Base-by-base conservation (phyloP, 2,329 filamentous ascomycete genomes). In the Cercospora janseana region DNA sequence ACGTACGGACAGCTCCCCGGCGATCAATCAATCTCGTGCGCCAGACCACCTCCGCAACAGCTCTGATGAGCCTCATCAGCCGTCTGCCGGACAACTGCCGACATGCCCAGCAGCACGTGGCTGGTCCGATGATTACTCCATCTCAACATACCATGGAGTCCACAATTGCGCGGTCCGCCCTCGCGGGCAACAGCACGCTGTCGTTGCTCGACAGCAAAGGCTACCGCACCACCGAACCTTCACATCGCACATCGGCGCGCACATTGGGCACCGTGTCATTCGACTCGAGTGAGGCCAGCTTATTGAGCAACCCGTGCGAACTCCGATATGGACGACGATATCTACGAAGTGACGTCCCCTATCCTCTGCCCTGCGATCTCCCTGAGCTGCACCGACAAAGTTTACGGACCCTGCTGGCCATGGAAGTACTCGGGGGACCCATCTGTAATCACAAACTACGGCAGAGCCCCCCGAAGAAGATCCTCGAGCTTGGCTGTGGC, bases 321-420 rank as follows among this genome's bases (percentile, higher is more conserved):
- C 73, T 84, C 57, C 83, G 86, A 63, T 85, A 93, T 72, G 88
- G 88, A 45, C 86, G 90, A 51, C 86, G 86, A 38, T 96, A 92
- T 70, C 79, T 94, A 57, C 82, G 86, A 65, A 46, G 44, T 26
- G 88, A 95, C 63, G 74, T 87, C 23, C 73, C 81, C 6, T 96
- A 97, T 63, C 89, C 89, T n/a, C 76, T 96, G 2, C 92, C 92
- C 29, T 86, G 87, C 72, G 92, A 96, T 71, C 79, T 95, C 31
- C 76, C 85, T 31, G 91, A 96, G 71, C 79, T 95, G 41, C 89
- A 95, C 70, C 82, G 91, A 50, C 91, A 96, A 70, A 90, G 84
- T 40, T 75, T 96, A 49, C 83, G 88, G 52, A 94, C 91, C 0
- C 77, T 95, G 59, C 79, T 95, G 55, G 77, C 90, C 44, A 85